phyloP scores from a whole-genome alignment of 441 rosid genomes.

The Gossypium laxum region DNA sequence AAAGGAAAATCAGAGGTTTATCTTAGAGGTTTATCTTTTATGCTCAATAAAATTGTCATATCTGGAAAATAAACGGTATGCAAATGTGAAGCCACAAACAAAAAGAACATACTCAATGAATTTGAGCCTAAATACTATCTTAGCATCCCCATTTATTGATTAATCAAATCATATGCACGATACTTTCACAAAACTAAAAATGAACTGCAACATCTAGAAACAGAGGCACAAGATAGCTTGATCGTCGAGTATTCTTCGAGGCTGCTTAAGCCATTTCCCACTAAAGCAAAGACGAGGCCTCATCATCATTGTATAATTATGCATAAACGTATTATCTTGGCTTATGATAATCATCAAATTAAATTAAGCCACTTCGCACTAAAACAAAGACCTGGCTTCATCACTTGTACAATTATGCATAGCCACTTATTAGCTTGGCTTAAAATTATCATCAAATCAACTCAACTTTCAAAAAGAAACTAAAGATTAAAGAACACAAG shows the following conservation, averaged over 20 bases:
- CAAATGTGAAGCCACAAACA: background rate
- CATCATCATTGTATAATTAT: background rate
- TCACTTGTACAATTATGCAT: background rate
- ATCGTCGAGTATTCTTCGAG: background rate
- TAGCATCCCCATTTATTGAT: background rate
- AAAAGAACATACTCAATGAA: slow-evolving; percentile 5
- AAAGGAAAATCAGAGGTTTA: slow-evolving; percentile 12
- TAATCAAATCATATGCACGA: background rate
- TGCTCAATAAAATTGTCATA: background rate
- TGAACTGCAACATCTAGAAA: slow-evolving; percentile 1
- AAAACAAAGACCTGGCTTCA: background rate
- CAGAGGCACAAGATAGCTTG: background rate
- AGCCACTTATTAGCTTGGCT: slow-evolving; percentile 2
- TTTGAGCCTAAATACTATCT: background rate
- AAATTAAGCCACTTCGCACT: background rate
- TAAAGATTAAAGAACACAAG: background rate
- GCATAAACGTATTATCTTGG: background rate
- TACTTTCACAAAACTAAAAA: background rate
- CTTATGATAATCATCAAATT: background rate
- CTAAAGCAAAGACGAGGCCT: background rate
- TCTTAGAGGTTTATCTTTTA: slow-evolving; percentile 11
- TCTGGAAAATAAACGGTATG: background rate
- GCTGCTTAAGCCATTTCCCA: background rate
- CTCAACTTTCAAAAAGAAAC: slow-evolving; percentile 1
- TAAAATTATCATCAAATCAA: background rate